Base-by-base conservation (phyloP, 108 stramenopile species). In the Licmophora abbreviata region DNA sequence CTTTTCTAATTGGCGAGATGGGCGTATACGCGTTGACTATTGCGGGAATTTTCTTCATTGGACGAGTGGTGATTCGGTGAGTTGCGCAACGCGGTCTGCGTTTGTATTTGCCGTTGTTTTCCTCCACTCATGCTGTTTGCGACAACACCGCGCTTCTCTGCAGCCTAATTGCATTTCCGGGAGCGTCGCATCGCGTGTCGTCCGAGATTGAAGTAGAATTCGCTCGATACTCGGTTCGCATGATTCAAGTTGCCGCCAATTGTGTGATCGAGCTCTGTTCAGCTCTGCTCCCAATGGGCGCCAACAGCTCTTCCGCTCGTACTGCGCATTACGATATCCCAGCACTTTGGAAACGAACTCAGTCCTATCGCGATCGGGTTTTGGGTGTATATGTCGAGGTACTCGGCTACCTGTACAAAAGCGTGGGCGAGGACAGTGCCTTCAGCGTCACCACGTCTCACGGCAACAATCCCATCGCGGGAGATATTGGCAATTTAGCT, bases 121-220 rank as follows among this genome's bases (percentile, higher is more conserved):
- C 9, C 34, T 35, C 11, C 34, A 35, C 9, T 12, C 12, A 35
- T 12, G 34, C 34, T 35, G 11, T 35, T 11, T 11, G 34, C 34
- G 12, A 9, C 12, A 35, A 35, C 34, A 11, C 12, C 12, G 34
- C 9, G 9, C 12, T 28, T 5, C 48, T 29, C 48, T 11, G 4
- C n/a, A 21, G 56, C 42, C 52, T 85, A 59, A 64, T 92, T 26
- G 84, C 86, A 15, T 88, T 92, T 62, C 90, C 90, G 5, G 85
- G 90, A n/a, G 61, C 83, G 1, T 78, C 77, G 36, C 51, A 61
- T 20, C 63, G 76, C 10, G 69, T 92, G 9, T 65, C 66, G 8
- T 61, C 63, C 1, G 90, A 92, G 31, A 82, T 92, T 38, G 84
- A 88, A 55, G 44, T 54, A 23, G 90, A 92, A 63, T 92, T 88